phyloP scores from a whole-genome alignment of 2,329 filamentous ascomycete genomes.

The Plectosphaerella sp. region DNA sequence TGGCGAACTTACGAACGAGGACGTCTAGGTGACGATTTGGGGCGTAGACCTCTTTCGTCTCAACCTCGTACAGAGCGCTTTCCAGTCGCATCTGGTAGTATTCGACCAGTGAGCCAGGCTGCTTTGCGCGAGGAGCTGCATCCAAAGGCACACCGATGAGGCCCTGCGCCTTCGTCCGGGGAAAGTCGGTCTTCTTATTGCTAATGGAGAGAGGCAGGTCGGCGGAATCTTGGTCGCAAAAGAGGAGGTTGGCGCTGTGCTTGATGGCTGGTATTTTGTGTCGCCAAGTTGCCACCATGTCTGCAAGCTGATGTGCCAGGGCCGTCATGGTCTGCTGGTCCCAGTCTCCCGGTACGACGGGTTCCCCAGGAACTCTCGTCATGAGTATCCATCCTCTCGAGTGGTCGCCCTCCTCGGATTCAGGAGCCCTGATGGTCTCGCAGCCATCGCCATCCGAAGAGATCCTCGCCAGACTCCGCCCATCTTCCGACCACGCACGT shows the following conservation, averaged over 20 bases:
- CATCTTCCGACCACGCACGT: slow-evolving; percentile 16
- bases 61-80: slow-evolving; percentile 6
- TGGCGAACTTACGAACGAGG: not conserved
- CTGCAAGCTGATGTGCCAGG: slow-evolving; percentile 12
- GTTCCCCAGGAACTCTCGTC: slow-evolving; percentile 8
- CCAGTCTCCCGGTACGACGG: slow-evolving; percentile 8
- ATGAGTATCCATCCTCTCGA: slow-evolving; percentile 16
- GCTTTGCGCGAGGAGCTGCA: not conserved
- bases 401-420: not conserved
- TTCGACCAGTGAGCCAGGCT: not conserved
- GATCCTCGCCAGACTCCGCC: slow-evolving; percentile 1
- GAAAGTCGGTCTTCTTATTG: not conserved
- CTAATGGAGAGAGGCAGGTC: not conserved
- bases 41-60: not conserved
- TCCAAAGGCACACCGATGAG: not conserved
- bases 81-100: slow-evolving; percentile 10
- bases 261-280: slow-evolving; percentile 10
- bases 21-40: slow-evolving; percentile 3
- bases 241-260: slow-evolving; percentile 11
- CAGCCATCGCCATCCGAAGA: not conserved
- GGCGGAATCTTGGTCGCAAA: not conserved
- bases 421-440: not conserved
- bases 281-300: slow-evolving; percentile 12
- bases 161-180: not conserved
- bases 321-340: slow-evolving; percentile 4